Percentiles rank a stretch among this genome's conserved stretches.
These are phyloP conservation scores for Neopestalotiopsis sp. DNA, from an alignment of 2,329 filamentous ascomycete genomes.

Conservation along the genomic window DNA sequence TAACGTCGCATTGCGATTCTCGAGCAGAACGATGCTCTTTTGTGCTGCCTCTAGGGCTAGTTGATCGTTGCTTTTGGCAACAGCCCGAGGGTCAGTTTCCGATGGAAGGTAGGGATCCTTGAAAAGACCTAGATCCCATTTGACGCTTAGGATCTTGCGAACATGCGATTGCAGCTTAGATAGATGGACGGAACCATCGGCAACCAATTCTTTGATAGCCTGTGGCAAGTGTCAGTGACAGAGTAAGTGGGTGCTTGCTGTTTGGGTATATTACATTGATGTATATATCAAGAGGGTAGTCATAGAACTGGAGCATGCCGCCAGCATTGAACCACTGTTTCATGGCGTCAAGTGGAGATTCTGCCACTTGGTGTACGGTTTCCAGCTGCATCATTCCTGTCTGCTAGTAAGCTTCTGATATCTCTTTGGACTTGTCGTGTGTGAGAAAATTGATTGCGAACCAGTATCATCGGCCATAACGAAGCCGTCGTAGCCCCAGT, in stretches of 20 bases:
- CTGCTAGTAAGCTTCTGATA: background rate
- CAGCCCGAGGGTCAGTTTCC: slow-evolving; percentile 38
- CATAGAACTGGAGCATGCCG: slow-evolving; percentile 52
- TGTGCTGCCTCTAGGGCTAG: slow-evolving; percentile 48
- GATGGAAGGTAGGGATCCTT: slow-evolving; percentile 42
- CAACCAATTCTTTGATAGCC: slow-evolving; percentile 22
- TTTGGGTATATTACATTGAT: slow-evolving; percentile 35
- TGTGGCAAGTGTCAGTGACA: background rate
- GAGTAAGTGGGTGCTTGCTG: background rate
- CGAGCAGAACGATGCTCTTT: slow-evolving; percentile 47
- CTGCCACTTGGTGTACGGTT: slow-evolving; percentile 42
- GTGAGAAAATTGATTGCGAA: slow-evolving; percentile 22
- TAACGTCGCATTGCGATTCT: slow-evolving; percentile 46
- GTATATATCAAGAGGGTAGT: slow-evolving; percentile 45
- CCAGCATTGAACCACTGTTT: slow-evolving; percentile 50
- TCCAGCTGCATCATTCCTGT: slow-evolving; percentile 39
- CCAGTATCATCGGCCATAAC: slow-evolving; percentile 49
- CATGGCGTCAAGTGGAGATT: slow-evolving; percentile 44
- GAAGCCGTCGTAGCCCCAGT: slow-evolving; percentile 48
- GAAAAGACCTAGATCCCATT: slow-evolving; percentile 51
- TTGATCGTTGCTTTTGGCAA: slow-evolving; percentile 41
- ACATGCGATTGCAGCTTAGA: slow-evolving; percentile 43
- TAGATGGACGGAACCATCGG: slow-evolving; percentile 32
- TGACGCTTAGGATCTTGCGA: slow-evolving; percentile 43
- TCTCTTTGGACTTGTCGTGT: too few species aligned